These are phyloP conservation scores for Hyaloperonospora brassicae DNA, from an alignment of 352 stramenopile species.

Conservation along the genomic window DNA sequence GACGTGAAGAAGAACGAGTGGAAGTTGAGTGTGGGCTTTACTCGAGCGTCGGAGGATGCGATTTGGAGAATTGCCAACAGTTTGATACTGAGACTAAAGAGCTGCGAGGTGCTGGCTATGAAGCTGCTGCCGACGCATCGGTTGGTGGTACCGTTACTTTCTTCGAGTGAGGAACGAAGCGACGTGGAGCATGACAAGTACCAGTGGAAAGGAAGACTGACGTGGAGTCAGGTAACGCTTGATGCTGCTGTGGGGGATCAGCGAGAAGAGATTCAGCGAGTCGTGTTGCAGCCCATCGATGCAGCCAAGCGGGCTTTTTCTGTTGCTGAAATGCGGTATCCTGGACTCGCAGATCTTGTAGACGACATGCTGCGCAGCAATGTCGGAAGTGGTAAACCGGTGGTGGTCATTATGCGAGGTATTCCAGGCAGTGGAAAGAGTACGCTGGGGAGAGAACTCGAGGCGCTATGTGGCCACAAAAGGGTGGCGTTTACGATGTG, in stretches of 20 bases:
- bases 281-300: slow-evolving; percentile 17
- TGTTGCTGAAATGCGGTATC: slow-evolving; percentile 27
- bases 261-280: slow-evolving; percentile 19
- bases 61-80: slow-evolving; percentile 40
- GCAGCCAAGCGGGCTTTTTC: neutral
- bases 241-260: slow-evolving; percentile 3
- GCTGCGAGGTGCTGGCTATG: slow-evolving; percentile 28
- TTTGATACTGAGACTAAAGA: slow-evolving; percentile 39
- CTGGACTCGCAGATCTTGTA: slow-evolving; percentile 27
- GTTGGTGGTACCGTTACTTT: slow-evolving; percentile 15
- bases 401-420: slow-evolving; percentile 57
- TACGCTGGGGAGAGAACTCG: slow-evolving; percentile 38
- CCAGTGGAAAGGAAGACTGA: slow-evolving; percentile 22
- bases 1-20: slow-evolving; percentile 22
- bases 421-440: slow-evolving; percentile 74
- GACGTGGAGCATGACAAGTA: slow-evolving; percentile 12
- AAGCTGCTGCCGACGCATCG: slow-evolving; percentile 18
- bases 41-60: slow-evolving; percentile 23
- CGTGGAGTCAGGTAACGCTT: slow-evolving; percentile 20
- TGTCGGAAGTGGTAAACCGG: slow-evolving; percentile 5
- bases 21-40: slow-evolving; percentile 31
- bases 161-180: slow-evolving; percentile 10
- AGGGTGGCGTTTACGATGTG: slow-evolving; percentile 27
- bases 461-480: slow-evolving; percentile 26
- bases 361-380: slow-evolving; percentile 32